These are phyloP conservation scores for Bipolaris oryzae DNA, from an alignment of 2,329 filamentous ascomycete species.

Conservation along the genomic window DNA sequence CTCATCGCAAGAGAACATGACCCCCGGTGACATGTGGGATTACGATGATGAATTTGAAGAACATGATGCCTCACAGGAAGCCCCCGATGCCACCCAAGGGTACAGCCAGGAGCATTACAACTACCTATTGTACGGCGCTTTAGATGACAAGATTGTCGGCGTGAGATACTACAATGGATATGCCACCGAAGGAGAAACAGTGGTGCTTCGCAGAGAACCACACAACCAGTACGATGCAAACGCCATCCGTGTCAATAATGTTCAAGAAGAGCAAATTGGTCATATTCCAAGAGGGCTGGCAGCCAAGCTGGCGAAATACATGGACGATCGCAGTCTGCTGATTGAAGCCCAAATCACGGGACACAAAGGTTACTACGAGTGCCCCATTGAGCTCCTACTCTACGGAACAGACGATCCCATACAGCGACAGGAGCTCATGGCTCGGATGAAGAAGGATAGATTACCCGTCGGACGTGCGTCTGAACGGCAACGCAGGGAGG, in stretches of 20 bases:
- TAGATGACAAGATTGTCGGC: conserved; percentile 65
- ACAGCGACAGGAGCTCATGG: conserved; percentile 62
- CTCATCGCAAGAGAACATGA: conserved; percentile 34
- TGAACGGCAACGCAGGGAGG: conserved; percentile 57
- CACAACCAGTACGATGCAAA: conserved; percentile 65
- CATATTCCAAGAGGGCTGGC: conserved; percentile 73
- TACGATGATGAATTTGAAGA: conserved; percentile 38
- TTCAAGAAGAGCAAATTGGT: conserved; percentile 75
- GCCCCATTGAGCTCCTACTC: conserved; percentile 71
- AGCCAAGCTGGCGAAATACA: conserved; percentile 73
- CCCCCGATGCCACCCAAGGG: conserved; percentile 32
- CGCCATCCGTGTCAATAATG: conserved; percentile 79
- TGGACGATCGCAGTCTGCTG: conserved; percentile 61
- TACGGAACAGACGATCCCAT: conserved; percentile 68
- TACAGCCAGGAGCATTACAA: conserved; percentile 31
- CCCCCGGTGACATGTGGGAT: conserved; percentile 19
- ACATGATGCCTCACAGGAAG: conserved; percentile 40
- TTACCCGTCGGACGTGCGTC: conserved; percentile 57
- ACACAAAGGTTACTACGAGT: conserved; percentile 70
- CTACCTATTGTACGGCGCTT: conserved; percentile 41
- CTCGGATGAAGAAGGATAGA: conserved; percentile 67
- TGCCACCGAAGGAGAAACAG: conserved; percentile 45
- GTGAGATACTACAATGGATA: conserved; percentile 51
- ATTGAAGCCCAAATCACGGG: conserved; percentile 75
- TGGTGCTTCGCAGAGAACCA: conserved; percentile 63